These are phyloP conservation scores for Alternaria rosae DNA, from an alignment of 2,329 filamentous ascomycete species.

Conservation along the genomic window DNA sequence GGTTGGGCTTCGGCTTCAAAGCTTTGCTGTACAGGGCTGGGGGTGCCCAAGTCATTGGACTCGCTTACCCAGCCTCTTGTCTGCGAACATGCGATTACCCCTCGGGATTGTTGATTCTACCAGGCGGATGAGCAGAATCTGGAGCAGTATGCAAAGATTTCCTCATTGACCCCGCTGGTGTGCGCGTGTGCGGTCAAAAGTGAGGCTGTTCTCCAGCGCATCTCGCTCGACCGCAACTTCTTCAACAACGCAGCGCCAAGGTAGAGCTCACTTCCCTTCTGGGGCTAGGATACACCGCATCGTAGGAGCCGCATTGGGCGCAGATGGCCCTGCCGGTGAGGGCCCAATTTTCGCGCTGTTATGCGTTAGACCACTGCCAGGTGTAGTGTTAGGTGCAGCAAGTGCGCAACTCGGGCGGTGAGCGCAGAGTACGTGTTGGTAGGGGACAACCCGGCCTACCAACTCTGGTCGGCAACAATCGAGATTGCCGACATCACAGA, in stretches of 20 bases:
- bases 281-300: constrained; percentile 20
- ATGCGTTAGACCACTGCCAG: constrained; percentile 23
- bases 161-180: neutral
- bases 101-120: constrained; percentile 6
- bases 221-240: constrained; percentile 26
- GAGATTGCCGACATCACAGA: constrained; percentile 2
- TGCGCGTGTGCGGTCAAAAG: constrained; percentile 7
- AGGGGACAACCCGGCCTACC: constrained; percentile 18
- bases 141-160: constrained; percentile 3
- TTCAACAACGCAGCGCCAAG: constrained; percentile 23
- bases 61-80: constrained; percentile 30
- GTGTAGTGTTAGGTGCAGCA: constrained; percentile 19
- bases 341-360: constrained; percentile 28
- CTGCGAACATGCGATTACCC: constrained; percentile 26
- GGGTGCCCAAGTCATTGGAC: constrained; percentile 33
- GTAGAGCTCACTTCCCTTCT: constrained; percentile 11
- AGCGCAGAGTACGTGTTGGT: constrained; percentile 22
- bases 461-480: constrained; percentile 1
- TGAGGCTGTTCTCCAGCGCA: constrained; percentile 23
- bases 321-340: constrained; percentile 26
- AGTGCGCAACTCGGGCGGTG: constrained; percentile 13
- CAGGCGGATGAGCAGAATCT: constrained; percentile 1
- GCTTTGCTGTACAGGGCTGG: constrained; percentile 30
- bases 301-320: constrained; percentile 25
- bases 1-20: constrained; percentile 34